These are phyloP conservation scores for Pseudogymnoascus sp. DNA, from an alignment of 2,329 filamentous ascomycete species.

Conservation along the genomic window DNA sequence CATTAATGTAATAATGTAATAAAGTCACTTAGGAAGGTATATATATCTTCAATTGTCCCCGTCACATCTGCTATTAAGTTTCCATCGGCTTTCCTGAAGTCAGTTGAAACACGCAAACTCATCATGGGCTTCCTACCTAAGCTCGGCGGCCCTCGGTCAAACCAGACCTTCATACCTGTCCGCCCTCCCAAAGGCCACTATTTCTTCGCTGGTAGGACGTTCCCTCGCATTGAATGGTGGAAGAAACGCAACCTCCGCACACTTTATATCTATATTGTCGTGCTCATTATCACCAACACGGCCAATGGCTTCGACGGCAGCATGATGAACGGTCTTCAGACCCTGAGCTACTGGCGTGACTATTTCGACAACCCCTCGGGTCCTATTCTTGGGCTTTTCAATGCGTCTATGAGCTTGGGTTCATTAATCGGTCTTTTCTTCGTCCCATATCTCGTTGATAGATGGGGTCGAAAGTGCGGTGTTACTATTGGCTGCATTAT, in stretches of 20 bases:
- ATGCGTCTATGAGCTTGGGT: slow-evolving; percentile 18
- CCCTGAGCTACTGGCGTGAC: slow-evolving; percentile 36
- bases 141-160: not conserved
- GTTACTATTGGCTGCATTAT: slow-evolving; percentile 28
- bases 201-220: slow-evolving; percentile 21
- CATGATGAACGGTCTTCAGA: slow-evolving; percentile 40
- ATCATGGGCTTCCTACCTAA: not conserved
- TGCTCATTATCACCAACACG: slow-evolving; percentile 27
- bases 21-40: not conserved
- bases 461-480: slow-evolving; percentile 24
- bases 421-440: slow-evolving; percentile 12
- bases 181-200: not conserved
- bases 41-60: not conserved
- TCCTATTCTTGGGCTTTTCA: slow-evolving; percentile 32
- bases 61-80: not conserved
- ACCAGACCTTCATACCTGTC: not conserved
- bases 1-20: not conserved
- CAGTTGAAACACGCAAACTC: not conserved
- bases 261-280: slow-evolving; percentile 27
- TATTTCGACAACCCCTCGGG: slow-evolving; percentile 29
- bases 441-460: slow-evolving; percentile 28
- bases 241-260: slow-evolving; percentile 24
- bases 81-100: not conserved
- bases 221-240: slow-evolving; percentile 26
- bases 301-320: slow-evolving; percentile 34